Evolutionary conservation across 1,284 basidiomycete species (phyloP).

Genomic region (Phaffia rhodozyma): DNA sequence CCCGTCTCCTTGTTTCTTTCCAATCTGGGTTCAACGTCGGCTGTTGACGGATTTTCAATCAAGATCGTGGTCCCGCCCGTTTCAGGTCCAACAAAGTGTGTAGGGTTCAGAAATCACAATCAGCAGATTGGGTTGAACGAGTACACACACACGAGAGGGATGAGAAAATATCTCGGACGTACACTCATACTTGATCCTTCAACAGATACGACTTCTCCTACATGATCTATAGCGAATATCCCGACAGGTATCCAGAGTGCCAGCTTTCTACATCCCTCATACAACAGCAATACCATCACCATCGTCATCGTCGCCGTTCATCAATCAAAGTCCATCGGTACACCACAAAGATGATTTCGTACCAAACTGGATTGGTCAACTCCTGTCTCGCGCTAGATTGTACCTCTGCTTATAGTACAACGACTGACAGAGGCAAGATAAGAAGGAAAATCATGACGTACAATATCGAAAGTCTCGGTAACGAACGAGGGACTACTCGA

Average conservation of each 20-base stretch:
- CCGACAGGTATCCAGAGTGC: slow-evolving; percentile 6
- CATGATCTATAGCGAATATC: slow-evolving; percentile 5
- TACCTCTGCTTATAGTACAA: neutral
- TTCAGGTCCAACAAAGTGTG: neutral
- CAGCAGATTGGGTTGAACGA: neutral
- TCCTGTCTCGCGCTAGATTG: neutral
- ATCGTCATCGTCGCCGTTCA: too few species aligned
- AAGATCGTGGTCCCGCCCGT: neutral
- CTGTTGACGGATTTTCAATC: neutral
- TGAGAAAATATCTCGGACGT: neutral
- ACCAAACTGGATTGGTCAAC: neutral
- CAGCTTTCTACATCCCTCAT: neutral
- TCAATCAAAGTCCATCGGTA: too few species aligned
- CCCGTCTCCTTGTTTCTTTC: neutral
- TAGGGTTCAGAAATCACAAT: too few species aligned
- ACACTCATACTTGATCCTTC: slow-evolving; percentile 16
- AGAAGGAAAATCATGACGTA: neutral
- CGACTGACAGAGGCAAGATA: neutral
- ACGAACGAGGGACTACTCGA: too few species aligned
- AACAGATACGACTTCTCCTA: slow-evolving; percentile 9
- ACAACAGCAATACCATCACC: too few species aligned
- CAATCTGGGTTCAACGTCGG: slow-evolving; percentile 13
- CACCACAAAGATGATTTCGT: too few species aligned
- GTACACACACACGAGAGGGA: neutral
- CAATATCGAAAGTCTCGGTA: too few species aligned